Percentiles rank a stretch among this genome's conserved stretches.
phyloP scores from a whole-genome alignment of 495 filamentous ascomycete genomes.

The Aspergillus affinis region DNA sequence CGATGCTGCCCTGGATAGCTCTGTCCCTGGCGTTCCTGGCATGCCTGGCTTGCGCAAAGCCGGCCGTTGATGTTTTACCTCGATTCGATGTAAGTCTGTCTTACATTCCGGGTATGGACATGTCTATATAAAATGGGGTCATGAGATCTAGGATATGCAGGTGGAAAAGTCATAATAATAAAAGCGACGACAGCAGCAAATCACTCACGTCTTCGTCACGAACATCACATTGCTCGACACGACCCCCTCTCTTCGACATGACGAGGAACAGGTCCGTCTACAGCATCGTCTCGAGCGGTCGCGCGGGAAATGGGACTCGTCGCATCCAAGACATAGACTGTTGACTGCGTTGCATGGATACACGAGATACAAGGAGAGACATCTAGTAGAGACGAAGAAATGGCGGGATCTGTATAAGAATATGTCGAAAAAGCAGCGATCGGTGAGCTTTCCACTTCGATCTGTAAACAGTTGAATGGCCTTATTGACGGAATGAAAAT shows the following conservation, averaged over 20 bases:
- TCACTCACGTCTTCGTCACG: conserved; percentile 15
- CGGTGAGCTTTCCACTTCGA: conserved; percentile 4
- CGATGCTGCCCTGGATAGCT: not conserved
- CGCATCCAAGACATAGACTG: conserved; percentile 24
- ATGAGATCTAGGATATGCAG: too few relatives aligned
- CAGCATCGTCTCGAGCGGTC: conserved; percentile 16
- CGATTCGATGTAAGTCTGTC: not conserved
- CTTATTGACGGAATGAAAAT: not conserved
- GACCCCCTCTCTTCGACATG: not conserved
- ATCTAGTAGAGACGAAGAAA: conserved; percentile 15
- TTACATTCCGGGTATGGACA: too few relatives aligned
- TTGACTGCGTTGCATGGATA: conserved; percentile 23
- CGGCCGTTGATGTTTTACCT: not conserved
- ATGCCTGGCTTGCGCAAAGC: not conserved
- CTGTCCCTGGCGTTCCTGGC: not conserved
- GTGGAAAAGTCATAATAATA: not conserved
- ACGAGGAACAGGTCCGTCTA: conserved; percentile 17
- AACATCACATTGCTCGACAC: conserved; percentile 14
- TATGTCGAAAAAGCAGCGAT: conserved; percentile 17
- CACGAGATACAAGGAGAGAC: conserved; percentile 20
- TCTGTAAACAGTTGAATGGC: not conserved
- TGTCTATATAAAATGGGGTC: too few relatives aligned
- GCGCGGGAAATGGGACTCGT: conserved; percentile 16
- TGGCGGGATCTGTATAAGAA: conserved; percentile 28
- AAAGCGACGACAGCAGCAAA: not conserved